These are phyloP conservation scores for Amphibolis antarctica DNA, from an alignment of 106 monocot genomes.

Conservation along the genomic window DNA sequence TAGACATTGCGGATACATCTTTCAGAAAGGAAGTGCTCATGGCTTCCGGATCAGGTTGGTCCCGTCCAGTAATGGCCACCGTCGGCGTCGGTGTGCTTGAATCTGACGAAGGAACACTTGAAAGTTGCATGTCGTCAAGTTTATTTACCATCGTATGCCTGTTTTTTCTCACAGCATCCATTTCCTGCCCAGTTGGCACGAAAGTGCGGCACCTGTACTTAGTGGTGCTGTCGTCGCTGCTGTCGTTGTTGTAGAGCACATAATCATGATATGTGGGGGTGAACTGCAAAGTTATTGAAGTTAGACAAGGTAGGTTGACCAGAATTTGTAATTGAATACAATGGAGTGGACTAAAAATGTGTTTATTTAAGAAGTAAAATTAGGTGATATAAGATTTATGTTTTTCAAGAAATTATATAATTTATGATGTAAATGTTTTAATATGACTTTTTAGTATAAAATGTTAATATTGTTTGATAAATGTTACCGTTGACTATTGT, in stretches of 20 bases:
- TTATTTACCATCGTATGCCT: constrained; percentile 28
- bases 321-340: not conserved
- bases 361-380: too few species aligned
- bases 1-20: constrained; percentile 30
- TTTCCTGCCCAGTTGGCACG: constrained; percentile 84
- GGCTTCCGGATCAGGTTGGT: constrained; percentile 42
- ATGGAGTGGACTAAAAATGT: too few species aligned
- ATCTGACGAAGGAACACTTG: constrained; percentile 47
- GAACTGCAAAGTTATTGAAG: constrained; percentile 41
- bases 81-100: constrained; percentile 43
- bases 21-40: constrained; percentile 72
- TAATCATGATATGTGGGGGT: constrained; percentile 98
- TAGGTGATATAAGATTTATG: too few species aligned
- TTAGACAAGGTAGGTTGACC: not conserved
- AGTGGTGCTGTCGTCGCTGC: constrained; percentile 51
- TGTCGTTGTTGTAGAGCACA: constrained; percentile 68
- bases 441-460: too few species aligned
- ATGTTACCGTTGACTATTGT: too few species aligned
- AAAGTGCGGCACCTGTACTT: constrained; percentile 84
- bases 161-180: constrained; percentile 80
- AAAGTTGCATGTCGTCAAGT: constrained; percentile 46
- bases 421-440: too few species aligned
- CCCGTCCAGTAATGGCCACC: constrained; percentile 8
- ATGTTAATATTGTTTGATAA: too few species aligned
- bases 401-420: too few species aligned